Evolutionary conservation across 2,329 filamentous ascomycete species (phyloP), one percentile per base, ranked within the genome.

Genomic region (Claviceps monticola): DNA sequence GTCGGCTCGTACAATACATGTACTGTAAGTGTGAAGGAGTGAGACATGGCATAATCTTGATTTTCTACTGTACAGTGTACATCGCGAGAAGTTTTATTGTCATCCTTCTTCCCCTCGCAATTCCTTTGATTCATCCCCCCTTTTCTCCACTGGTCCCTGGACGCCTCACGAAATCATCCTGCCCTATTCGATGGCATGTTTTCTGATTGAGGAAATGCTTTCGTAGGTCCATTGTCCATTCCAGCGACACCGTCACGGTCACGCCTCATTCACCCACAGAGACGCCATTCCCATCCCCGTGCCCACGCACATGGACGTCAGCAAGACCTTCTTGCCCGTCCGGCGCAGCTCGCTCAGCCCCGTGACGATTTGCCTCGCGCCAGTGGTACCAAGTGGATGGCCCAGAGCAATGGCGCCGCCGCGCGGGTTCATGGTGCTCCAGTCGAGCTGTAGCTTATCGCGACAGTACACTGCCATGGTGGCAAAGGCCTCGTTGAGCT

Each of bases 401-500:
- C 87, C 87, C 0, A 93, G 75, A 3, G 87, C 87, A 63, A 93
- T 91, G 57, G 87, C 87, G 56, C 87, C 87, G 59, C 87, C 87
- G 54, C 85, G 76, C 26, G 83, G 78, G 71, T 93, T 93, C 76
- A 93, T 79, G 79, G 89, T 91, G 61, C 76, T 68, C 68, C 77
- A 79, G 64, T 86, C 82, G 49, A 91, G 72, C 57, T 79, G 79
- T 49, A 93, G 75, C 58, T 73, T 80, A 61, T 88, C 76, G 51
- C 86, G 72, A 71, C 89, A 95, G 78, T 96, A 97, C 34, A 96
- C 90, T 1, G 88, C 90, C 93, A 97, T 97, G 50, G 86, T 93
- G 21, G 90, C 91, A 63, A 98, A 98, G 1, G 93, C 93, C 77
- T 98, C 93, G 74, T 98, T 98, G 64, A 98, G 71, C 77, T 97